Percentiles rank a stretch among this genome's conserved stretches.
These are phyloP conservation scores for Globisporangium nagaii DNA, from an alignment of 352 stramenopile genomes.

Conservation along the genomic window DNA sequence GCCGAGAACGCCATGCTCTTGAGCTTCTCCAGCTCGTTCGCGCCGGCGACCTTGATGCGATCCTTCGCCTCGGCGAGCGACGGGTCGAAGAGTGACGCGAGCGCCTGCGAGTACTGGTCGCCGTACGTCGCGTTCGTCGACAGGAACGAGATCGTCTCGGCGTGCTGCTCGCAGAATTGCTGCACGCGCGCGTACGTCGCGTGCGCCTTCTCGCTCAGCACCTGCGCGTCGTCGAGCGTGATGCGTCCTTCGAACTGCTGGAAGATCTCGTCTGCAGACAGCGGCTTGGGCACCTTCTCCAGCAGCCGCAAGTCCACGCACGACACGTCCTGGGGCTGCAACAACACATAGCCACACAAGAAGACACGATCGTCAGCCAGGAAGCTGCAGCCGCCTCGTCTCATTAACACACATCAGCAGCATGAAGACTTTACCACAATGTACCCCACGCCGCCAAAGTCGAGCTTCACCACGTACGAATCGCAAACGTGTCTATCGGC, in stretches of 20 bases:
- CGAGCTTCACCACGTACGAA: conserved; percentile 33
- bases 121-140: conserved; percentile 67
- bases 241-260: conserved; percentile 65
- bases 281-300: conserved; percentile 55
- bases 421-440: conserved; percentile 16
- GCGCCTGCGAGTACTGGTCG: conserved; percentile 54
- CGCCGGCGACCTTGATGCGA: conserved; percentile 39
- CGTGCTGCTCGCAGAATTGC: conserved; percentile 63
- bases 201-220: conserved; percentile 45
- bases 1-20: conserved; percentile 40
- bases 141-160: conserved; percentile 66
- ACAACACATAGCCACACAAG: neutral
- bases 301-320: conserved; percentile 70
- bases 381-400: no score
- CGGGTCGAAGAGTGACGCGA: conserved; percentile 57
- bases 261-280: conserved; percentile 59
- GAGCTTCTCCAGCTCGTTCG: conserved; percentile 51
- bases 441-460: conserved; percentile 36
- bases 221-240: conserved; percentile 44
- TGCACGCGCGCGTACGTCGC: conserved; percentile 52
- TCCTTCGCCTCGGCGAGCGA: conserved; percentile 51
- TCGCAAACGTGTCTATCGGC: conserved; percentile 19
- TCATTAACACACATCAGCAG: neutral
- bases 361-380: neutral
- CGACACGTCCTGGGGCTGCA: conserved; percentile 39